phyloP scores from a whole-genome alignment of 345 rosid genomes.

The Populus deltoides region DNA sequence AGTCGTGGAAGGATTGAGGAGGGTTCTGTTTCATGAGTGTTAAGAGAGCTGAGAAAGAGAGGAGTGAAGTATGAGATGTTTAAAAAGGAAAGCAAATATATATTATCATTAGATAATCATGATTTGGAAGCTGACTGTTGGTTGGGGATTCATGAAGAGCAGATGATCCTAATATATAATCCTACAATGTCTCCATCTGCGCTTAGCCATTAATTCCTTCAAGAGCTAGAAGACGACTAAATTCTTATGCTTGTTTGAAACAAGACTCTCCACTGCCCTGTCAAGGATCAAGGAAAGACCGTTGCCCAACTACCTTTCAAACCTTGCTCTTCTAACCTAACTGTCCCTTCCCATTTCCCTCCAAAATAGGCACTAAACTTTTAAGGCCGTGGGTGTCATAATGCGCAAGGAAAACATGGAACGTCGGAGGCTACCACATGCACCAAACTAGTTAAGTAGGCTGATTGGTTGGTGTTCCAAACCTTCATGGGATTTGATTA shows the following conservation, averaged over 20 bases:
- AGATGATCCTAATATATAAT: neutral
- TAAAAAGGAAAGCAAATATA: neutral
- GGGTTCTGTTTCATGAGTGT: no score
- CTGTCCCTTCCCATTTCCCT: neutral
- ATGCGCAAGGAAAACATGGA: no score
- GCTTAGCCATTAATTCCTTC: neutral
- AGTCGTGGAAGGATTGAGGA: no score
- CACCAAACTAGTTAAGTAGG: slow-evolving; percentile 7
- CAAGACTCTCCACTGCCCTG: neutral
- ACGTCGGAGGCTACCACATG: no score
- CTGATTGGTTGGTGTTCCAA: neutral
- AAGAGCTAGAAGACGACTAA: neutral
- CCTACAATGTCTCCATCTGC: neutral
- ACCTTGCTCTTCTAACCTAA: slow-evolving; percentile 17
- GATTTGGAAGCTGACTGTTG: slow-evolving; percentile 14
- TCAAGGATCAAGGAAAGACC: neutral
- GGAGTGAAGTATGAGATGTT: neutral
- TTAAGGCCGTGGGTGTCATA: no score
- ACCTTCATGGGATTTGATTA: neutral
- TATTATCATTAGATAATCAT: no score
- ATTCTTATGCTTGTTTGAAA: neutral
- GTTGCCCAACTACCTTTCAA: slow-evolving; percentile 11
- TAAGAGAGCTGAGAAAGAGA: neutral
- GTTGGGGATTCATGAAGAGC: slow-evolving; percentile 8
- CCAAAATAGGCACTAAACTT: neutral